Base-by-base conservation (phyloP, 1,284 basidiomycete genomes). In the Leccinum angustisporum region DNA sequence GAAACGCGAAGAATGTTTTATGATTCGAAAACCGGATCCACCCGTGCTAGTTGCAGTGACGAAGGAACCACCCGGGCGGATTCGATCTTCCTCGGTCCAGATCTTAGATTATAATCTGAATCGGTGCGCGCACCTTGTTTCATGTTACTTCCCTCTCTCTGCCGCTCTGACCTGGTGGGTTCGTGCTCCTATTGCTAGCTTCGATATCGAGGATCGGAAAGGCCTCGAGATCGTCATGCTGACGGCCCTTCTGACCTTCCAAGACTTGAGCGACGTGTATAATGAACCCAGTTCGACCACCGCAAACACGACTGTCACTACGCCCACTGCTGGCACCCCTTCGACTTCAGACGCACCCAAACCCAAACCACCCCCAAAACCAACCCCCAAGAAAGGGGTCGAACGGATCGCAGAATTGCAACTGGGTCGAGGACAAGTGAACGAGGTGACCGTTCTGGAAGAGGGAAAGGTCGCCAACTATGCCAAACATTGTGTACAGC, bases 91-190 rank as follows among this genome's bases (percentile, higher is more conserved):
- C 0, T 80, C 86, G 1, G 79, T 94, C n/a, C 91, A 93, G 70
- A 83, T 94, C n/a, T 78, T 94, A 16, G 91, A 94, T 72, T 94
- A 94, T 69, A 94, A 94, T 68, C 78, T 93, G 33, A 84, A 91
- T 66, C 78, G 91, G 85, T 87, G 65, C 30, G 65, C n/a, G 14
- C 53, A 9, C 30, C 30, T 31, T 54, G 53, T 21, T 54, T 52
- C 51, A 31, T 52, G 14, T 4, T 31, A 11, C 16, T 16, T 30
- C 18, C 33, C 8, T n/a, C 46, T 58, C 31, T 18, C 11, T 5
- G 40, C 59, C 52, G 52, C 30, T 50, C 58, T 61, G 18, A 30
- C 52, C 9, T 16, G 36, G 5, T 14, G 51, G 30, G 30, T 21
- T 64, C 10, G 25, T 25, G 25, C 25, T 25, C 25, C 25, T 25